Evolutionary conservation across 2,329 filamentous ascomycete genomes (phyloP), one percentile per base, ranked within the genome.

Genomic region (Cytospora leucostoma): DNA sequence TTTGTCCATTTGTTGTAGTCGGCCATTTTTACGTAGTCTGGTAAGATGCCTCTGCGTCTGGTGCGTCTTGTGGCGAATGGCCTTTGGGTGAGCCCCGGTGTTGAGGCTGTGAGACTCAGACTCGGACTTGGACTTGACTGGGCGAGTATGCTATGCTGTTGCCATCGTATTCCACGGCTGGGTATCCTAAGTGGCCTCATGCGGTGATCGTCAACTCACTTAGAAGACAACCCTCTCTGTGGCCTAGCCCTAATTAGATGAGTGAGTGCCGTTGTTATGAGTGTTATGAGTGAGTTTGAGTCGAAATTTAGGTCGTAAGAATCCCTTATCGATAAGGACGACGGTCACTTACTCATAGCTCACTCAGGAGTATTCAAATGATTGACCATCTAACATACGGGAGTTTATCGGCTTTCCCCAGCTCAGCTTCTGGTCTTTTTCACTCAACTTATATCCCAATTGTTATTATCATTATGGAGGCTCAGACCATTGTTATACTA

Each of bases 1-100:
- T 85, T 87, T 60, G 84, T 87, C 90, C 89, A 93, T 67, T 79
- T 81, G 49, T 80, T 80, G 76, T 93, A 93, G 61, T 72, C 67
- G 27, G 66, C 56, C 68, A 70, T 70, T 32, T 37, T 64, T 35
- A 19, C 10, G 33, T 53, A 6, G 32, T 15, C 54, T 27, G 35
- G 33, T 21, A 49, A 51, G 21, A 58, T 15, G 27, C 27, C 27
- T 27, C 27, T 27, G 27, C 27, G 27, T 27, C 27, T 27, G 27
- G 27, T 27, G 34, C 55, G 52, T 44, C 61, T 51, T 19, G n/a
- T 7, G 27, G 47, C n/a, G 12, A 47, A 33, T 8, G 56, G 33
- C 19, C n/a, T 44, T 44, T 35, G 49, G 15, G 17, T 13, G 11
- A 35, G 47, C 34, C 21, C 21, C 38, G 33, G 19, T 21, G 15